phyloP scores from a whole-genome alignment of 805 yeast genomes.

The Ogataea wickerhamii region DNA sequence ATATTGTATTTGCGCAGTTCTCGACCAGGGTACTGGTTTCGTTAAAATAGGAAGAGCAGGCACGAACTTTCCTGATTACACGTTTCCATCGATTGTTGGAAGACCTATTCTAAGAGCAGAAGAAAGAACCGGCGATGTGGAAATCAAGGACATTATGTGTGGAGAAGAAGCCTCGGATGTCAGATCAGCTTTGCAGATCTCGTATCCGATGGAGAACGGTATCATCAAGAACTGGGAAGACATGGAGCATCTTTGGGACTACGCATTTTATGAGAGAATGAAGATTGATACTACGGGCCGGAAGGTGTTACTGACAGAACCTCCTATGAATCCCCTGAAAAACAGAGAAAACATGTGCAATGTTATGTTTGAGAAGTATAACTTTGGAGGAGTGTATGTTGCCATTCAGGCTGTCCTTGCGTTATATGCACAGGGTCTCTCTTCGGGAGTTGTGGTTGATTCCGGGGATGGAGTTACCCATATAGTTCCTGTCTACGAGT shows the following conservation, averaged over 20 bases:
- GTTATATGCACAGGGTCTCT: conserved; percentile 91
- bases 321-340: conserved; percentile 94
- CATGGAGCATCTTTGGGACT: conserved; percentile 98
- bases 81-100: conserved; percentile 96
- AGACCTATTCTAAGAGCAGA: conserved; percentile 96
- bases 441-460: conserved; percentile 97
- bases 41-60: conserved; percentile 97
- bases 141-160: conserved; percentile 94
- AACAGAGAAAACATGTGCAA: conserved; percentile 91
- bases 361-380: conserved; percentile 87
- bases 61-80: conserved; percentile 92
- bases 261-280: conserved; percentile 90
- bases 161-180: conserved; percentile 93
- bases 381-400: conserved; percentile 89
- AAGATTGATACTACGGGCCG: conserved; percentile 68
- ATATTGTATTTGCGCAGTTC: conserved; percentile 47
- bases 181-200: conserved; percentile 82
- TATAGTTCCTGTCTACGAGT: conserved; percentile 96
- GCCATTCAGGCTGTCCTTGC: conserved; percentile 99
- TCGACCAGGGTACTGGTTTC: conserved; percentile 99
- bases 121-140: conserved; percentile 73
- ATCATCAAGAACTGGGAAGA: conserved; percentile 97
- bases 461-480: conserved; percentile 99
- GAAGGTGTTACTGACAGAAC: conserved; percentile 89
- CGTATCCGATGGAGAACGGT: conserved; percentile 99